Percentiles rank a stretch among this genome's conserved stretches.
Evolutionary conservation across 2,329 filamentous ascomycete species (phyloP).

Genomic region (Xylariaceae sp.): DNA sequence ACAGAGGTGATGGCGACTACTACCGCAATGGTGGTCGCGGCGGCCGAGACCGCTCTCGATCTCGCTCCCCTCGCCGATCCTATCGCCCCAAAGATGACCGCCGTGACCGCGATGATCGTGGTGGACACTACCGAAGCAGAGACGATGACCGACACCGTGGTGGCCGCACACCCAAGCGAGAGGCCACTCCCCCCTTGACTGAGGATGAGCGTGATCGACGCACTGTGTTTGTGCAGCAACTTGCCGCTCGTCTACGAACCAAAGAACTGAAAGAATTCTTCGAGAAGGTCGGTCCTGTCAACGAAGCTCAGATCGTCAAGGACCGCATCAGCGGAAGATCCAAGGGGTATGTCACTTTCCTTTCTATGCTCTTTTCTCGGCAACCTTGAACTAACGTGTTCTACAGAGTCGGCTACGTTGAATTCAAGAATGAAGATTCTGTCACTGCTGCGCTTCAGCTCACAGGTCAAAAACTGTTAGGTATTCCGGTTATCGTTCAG

Average conservation of each 20-base stretch:
- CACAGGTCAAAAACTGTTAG: conserved; percentile 96
- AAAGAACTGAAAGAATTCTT: conserved; percentile 94
- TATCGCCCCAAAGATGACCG: conserved; percentile 55
- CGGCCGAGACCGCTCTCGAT: conserved; percentile 63
- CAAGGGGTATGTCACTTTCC: conserved; percentile 69
- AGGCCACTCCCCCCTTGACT: conserved; percentile 68
- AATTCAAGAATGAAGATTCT: conserved; percentile 95
- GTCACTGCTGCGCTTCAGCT: conserved; percentile 92
- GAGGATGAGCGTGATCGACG: conserved; percentile 96
- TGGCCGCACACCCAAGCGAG: conserved; percentile 38
- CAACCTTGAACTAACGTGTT: background rate
- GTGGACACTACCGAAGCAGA: conserved; percentile 51
- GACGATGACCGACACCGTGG: conserved; percentile 44
- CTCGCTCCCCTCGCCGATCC: conserved; percentile 64
- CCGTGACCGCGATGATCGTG: conserved; percentile 49
- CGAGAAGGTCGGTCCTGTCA: conserved; percentile 88
- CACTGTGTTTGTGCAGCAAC: conserved; percentile 97
- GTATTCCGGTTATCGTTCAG: conserved; percentile 97
- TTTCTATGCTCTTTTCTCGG: background rate
- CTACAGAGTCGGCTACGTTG: conserved; percentile 91
- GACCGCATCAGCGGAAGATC: conserved; percentile 94
- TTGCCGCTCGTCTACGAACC: conserved; percentile 87
- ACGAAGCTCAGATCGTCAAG: conserved; percentile 97
- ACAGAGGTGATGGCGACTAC: conserved; percentile 64
- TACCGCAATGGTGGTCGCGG: conserved; percentile 61